Conservation (phyloP, 1,139 yeast species). For the Saccharomycopsis hybrid region DNA sequence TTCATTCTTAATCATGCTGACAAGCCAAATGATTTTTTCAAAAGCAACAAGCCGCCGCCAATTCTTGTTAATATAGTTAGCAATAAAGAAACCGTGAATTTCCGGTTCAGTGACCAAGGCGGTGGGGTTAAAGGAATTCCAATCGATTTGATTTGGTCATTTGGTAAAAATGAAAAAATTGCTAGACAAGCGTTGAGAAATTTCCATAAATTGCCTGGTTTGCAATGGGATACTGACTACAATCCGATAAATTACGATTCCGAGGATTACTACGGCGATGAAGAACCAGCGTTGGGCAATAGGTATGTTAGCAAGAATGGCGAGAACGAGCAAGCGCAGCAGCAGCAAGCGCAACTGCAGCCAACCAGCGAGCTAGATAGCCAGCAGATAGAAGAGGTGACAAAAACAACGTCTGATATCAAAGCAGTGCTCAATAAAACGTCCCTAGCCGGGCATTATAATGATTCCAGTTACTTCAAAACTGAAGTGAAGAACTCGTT, state of each 20-base stretch:
- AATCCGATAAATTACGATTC: constrained; percentile 15
- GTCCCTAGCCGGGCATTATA: constrained; percentile 27
- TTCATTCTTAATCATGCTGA: constrained; percentile 29
- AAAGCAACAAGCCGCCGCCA: constrained; percentile 49
- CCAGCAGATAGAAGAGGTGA: neutral
- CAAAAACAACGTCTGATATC: neutral
- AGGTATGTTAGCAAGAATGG: neutral
- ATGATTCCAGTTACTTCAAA: constrained; percentile 18
- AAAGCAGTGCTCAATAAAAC: constrained; percentile 22
- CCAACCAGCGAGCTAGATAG: neutral
- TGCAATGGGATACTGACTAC: constrained; percentile 30
- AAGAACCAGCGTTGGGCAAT: constrained; percentile 22
- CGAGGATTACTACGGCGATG: constrained; percentile 13
- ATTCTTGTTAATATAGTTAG: constrained; percentile 65
- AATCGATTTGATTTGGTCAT: constrained; percentile 71
- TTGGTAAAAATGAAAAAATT: constrained; percentile 57
- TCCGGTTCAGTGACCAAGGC: constrained; percentile 82
- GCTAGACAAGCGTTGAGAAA: constrained; percentile 53
- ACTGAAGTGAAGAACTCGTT: constrained; percentile 32
- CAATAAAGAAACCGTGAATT: constrained; percentile 58
- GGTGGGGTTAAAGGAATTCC: constrained; percentile 64
- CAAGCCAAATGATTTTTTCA: constrained; percentile 28
- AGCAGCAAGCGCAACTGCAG: neutral
- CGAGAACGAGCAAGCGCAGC: neutral
- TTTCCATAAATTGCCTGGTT: constrained; percentile 64